Evolutionary conservation across 2,329 filamentous ascomycete genomes (phyloP).

Genomic region (Aspergillus caelatus): DNA sequence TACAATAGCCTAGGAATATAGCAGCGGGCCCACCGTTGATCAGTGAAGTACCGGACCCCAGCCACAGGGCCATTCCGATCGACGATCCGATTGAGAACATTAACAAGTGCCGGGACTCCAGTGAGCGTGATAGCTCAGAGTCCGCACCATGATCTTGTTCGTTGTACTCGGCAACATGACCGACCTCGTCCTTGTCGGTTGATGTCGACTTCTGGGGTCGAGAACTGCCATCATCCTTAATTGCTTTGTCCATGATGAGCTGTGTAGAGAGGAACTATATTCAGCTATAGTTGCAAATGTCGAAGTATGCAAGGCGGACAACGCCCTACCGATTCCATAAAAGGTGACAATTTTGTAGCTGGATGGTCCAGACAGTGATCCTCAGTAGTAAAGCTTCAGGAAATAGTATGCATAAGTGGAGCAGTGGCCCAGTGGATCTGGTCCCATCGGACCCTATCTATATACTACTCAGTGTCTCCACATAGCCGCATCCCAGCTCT

Average conservation of each 20-base stretch:
- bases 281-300: neutral
- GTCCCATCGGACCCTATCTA: neutral
- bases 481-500: neutral
- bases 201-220: neutral
- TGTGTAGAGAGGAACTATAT: neutral
- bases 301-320: neutral
- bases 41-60: conserved; percentile 48
- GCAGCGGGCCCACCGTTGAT: conserved; percentile 46
- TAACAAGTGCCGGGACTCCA: conserved; percentile 43
- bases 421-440: neutral
- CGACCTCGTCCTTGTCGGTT: neutral
- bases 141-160: conserved; percentile 22
- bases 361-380: neutral
- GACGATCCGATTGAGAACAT: conserved; percentile 43
- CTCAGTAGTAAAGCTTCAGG: neutral
- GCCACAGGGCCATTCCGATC: conserved; percentile 53
- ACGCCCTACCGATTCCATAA: no score
- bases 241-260: neutral
- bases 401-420: neutral
- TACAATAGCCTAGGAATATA: conserved; percentile 48
- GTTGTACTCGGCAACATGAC: neutral
- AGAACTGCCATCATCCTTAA: neutral
- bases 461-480: neutral
- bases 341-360: neutral
- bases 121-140: conserved; percentile 40